Evolutionary conservation across 345 rosid genomes (phyloP), one percentile per base, ranked within the genome.

Genomic region (Camelina hispida): DNA sequence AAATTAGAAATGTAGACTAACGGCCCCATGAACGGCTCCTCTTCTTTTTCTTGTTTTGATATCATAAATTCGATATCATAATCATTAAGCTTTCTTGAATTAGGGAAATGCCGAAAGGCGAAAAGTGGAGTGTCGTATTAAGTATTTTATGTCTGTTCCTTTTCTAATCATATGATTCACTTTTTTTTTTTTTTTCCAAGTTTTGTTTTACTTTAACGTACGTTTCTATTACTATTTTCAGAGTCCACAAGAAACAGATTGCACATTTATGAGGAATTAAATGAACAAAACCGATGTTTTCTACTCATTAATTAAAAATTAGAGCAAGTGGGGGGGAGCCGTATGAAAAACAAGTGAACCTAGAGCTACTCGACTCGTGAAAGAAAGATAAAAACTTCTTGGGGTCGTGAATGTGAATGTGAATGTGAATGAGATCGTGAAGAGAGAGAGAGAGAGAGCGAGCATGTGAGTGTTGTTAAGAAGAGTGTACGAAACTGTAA

Each of bases 91-190:
- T 12, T 65, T 50, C 47, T 14, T 13, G 12, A 52, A 37, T 67
- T 22, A 53, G 44, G 40, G 69, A 40, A 62, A 62, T 50, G 75
- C 75, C 60, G 68, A 71, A 61, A 71, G 60, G 68, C 59, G 17
- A 17, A 71, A 60, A 61, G 68, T 25, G 28, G 4, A 17, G 38
- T 23, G 12, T 28, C 52, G 53, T 40, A 25, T 51, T 15, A 9
- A 14, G 37, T 48, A 35, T 28, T 6, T 58, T 18, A 35, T 52
- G 62, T 17, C 62, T 17, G 4, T 17, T 17, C 22, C 44, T 52
- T 64, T 62, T 54, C 30, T 6, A 63, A 43, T 63, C 34, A 62
- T 12, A 62, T 62, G 61, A 3, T 38, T 72, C 74, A 34, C 66
- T 70, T 46, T 57, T 2, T 15, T 56, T 17, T 38, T 1, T 34